Evolutionary conservation across 129 eudicot genomes (phyloP).

Genomic region (Flaveria brownii): DNA sequence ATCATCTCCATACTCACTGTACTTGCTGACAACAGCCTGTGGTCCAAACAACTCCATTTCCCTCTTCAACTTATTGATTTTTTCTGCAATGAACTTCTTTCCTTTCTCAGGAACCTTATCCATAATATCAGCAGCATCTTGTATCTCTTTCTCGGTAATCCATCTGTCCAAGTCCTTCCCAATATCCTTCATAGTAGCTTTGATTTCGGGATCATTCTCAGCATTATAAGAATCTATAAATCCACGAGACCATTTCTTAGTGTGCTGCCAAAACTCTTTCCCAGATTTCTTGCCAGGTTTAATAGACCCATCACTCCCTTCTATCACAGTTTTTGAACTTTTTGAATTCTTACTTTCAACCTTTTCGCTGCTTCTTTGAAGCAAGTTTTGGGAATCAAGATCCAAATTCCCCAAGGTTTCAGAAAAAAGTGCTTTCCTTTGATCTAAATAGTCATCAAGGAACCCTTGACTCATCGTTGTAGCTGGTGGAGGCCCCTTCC

Average conservation of each 20-base stretch:
- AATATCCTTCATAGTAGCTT: constrained; percentile 84
- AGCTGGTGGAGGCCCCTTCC: constrained; percentile 85
- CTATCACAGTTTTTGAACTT: constrained; percentile 68
- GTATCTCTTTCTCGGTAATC: constrained; percentile 87
- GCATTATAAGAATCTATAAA: constrained; percentile 81
- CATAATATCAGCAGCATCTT: constrained; percentile 75
- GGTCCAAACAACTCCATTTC: constrained; percentile 92
- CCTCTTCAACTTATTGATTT: constrained; percentile 69
- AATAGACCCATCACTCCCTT: constrained; percentile 87
- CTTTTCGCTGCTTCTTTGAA: constrained; percentile 29
- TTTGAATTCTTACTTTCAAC: constrained; percentile 27
- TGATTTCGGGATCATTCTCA: constrained; percentile 84
- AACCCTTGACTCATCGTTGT: constrained; percentile 50
- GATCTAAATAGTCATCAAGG: constrained; percentile 48
- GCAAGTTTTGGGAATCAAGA: constrained; percentile 29
- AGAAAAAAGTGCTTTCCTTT: constrained; percentile 50
- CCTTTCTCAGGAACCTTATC: constrained; percentile 69
- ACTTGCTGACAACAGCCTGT: constrained; percentile 89
- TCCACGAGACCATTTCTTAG: constrained; percentile 93
- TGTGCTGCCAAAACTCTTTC: constrained; percentile 92
- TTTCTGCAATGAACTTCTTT: constrained; percentile 53
- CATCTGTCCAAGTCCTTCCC: constrained; percentile 93
- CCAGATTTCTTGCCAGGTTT: constrained; percentile 77
- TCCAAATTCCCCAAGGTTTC: constrained; percentile 41
- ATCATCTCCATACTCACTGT: constrained; percentile 81